Conservation (phyloP, 345 rosid species). For the Camelina laxa region DNA sequence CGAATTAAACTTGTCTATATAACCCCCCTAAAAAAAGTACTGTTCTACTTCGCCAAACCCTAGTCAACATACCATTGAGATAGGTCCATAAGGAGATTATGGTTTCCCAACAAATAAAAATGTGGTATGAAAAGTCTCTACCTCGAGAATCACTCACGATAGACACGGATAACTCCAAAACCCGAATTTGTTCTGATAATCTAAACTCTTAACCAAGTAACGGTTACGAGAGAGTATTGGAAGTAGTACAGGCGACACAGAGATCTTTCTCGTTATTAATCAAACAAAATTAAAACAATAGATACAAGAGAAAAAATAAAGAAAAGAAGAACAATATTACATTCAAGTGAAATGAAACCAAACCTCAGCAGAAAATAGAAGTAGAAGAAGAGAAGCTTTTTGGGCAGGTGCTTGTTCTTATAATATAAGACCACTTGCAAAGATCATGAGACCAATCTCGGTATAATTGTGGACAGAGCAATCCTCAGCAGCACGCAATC, state of each 20-base stretch:
- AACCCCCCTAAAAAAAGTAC: neutral
- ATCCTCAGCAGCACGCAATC: constrained; percentile 29
- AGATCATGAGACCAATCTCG: constrained; percentile 3
- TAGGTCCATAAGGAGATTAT: neutral
- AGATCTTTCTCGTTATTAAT: neutral
- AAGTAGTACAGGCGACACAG: neutral
- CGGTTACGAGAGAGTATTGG: constrained; percentile 6
- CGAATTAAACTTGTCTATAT: neutral
- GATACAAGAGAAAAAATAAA: constrained; percentile 12
- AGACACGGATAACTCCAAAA: neutral
- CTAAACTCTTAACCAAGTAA: constrained; percentile 19
- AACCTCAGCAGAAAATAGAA: constrained; percentile 33
- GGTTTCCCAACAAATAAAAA: neutral
- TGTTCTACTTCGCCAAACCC: neutral
- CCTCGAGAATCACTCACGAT: no score
- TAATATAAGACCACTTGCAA: constrained; percentile 23
- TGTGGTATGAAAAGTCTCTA: neutral
- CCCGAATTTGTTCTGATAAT: constrained; percentile 4
- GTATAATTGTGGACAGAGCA: constrained; percentile 22
- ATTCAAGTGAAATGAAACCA: constrained; percentile 23
- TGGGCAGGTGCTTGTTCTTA: constrained; percentile 36
- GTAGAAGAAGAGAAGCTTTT: constrained; percentile 31
- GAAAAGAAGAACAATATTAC: constrained; percentile 10
- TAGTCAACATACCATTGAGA: neutral
- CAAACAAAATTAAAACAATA: neutral